Percentiles rank a stretch among this genome's conserved stretches.
Conservation (phyloP, 352 stramenopile species). For the Phytophthora agathidicida region DNA sequence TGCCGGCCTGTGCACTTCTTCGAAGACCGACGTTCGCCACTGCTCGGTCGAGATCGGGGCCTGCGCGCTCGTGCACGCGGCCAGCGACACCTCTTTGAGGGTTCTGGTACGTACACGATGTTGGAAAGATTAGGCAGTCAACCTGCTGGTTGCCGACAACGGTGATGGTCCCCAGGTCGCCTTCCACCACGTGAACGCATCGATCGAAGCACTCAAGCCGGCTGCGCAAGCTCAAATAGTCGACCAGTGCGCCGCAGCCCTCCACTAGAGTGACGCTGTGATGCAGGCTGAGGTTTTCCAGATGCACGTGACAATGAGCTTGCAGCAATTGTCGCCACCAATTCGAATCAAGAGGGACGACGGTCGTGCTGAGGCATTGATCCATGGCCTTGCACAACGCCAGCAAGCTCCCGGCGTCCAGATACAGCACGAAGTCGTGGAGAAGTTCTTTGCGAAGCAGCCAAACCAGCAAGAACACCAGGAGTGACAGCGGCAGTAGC, state of each 20-base stretch:
- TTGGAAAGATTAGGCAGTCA: constrained; percentile 73
- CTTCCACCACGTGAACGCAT: constrained; percentile 44
- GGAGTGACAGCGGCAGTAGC: neutral
- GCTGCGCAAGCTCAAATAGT: constrained; percentile 51
- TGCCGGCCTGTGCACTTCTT: constrained; percentile 2
- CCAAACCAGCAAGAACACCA: constrained; percentile 2
- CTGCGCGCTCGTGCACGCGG: constrained; percentile 58
- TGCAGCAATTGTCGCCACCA: constrained; percentile 32
- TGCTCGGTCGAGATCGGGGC: constrained; percentile 19
- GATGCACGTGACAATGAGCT: constrained; percentile 18
- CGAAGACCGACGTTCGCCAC: constrained; percentile 16
- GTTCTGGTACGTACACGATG: constrained; percentile 45
- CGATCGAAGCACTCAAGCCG: constrained; percentile 47
- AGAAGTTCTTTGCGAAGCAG: constrained; percentile 32
- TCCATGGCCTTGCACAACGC: constrained; percentile 21
- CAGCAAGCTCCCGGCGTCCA: constrained; percentile 14
- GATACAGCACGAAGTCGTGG: constrained; percentile 20
- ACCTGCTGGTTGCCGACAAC: constrained; percentile 31
- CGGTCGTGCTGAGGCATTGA: neutral
- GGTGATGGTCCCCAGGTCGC: constrained; percentile 49
- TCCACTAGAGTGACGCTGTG: constrained; percentile 7
- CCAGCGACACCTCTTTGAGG: constrained; percentile 48
- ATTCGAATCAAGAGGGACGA: constrained; percentile 7
- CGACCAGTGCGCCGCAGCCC: constrained; percentile 30
- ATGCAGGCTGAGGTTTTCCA: constrained; percentile 8